Evolutionary conservation across 1,284 basidiomycete species (phyloP), one percentile per base, ranked within the genome.

Genomic region (Chiua sp.): DNA sequence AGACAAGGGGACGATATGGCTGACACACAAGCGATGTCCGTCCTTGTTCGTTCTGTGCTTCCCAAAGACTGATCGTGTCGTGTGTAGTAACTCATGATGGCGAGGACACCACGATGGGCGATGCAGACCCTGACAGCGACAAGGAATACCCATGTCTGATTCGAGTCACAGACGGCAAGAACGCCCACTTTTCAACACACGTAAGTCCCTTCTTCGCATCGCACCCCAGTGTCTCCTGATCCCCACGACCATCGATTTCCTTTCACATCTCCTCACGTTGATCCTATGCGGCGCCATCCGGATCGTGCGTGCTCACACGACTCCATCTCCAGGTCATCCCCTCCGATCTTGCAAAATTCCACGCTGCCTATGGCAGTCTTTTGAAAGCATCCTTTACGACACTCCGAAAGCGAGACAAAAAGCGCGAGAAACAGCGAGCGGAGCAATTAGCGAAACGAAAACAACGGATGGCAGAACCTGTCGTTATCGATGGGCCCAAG

Each of bases 21-120:
- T 97, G 63, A 94, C 93, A 7, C 93, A 96, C 80, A 96, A 96
- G 83, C 86, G 94, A 82, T 79, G 93, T 96, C 74, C 71, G 92
- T 77, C 11, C 52, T 39, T 37, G 20, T 35, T 22, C 46, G 20
- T 33, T 28, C 44, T 16, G 0, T 48, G 23, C 23, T 18, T 42
- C 32, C 11, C n/a, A n/a, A 47, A 18, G 1, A 37, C 47, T 68
- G 39, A 70, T 44, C 51, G 20, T 28, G 22, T n/a, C n/a, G 26
- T 6, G 10, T 8, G 2, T 7, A 90, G 88, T 89, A 37, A 84
- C 80, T 53, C 79, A 89, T 68, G 87, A 88, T 66, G 87, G 82
- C 20, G 85, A 84, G 47, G 87, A 91, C 70, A 77, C 79, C 26
- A 66, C 78, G 20, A 90, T 88, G 84, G 77, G 75, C 30, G 78